Evolutionary conservation across 2,329 filamentous ascomycete genomes (phyloP).

Genomic region (Fusarium luffae): DNA sequence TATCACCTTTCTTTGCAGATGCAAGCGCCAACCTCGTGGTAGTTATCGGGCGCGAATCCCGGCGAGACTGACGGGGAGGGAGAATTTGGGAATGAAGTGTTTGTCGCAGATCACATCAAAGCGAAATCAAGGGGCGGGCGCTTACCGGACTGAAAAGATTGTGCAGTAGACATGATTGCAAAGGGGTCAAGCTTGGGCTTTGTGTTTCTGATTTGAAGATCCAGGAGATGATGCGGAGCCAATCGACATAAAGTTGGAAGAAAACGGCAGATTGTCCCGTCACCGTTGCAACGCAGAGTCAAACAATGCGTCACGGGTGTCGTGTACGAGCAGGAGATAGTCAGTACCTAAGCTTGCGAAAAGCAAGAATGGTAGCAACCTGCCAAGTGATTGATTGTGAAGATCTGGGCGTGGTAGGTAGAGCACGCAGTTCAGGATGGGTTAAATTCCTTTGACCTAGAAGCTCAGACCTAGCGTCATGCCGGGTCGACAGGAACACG

Average conservation of each 20-base stretch:
- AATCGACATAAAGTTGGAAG: conserved; percentile 24
- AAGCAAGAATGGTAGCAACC: conserved; percentile 13
- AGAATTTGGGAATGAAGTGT: conserved; percentile 26
- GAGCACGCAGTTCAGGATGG: conserved; percentile 43
- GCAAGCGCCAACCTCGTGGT: conserved; percentile 39
- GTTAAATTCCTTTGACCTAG: conserved; percentile 48
- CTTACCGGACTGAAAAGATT: conserved; percentile 46
- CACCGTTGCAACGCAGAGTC: conserved; percentile 32
- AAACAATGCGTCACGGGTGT: conserved; percentile 32
- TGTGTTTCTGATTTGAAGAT: conserved; percentile 43
- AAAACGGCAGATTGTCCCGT: conserved; percentile 28
- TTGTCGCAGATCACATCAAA: conserved; percentile 46
- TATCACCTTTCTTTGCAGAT: conserved; percentile 38
- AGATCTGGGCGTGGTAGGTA: conserved; percentile 28
- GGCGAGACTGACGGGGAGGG: conserved; percentile 37
- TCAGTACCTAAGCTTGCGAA: conserved; percentile 7
- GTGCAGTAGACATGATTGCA: conserved; percentile 46
- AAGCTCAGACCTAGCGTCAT: conserved; percentile 48
- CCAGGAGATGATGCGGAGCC: conserved; percentile 38
- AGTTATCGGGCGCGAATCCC: conserved; percentile 34
- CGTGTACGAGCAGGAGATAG: conserved; percentile 19
- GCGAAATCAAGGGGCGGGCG: conserved; percentile 47
- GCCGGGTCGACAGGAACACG: conserved; percentile 41
- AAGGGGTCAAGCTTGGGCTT: conserved; percentile 41
- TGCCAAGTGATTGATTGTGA: conserved; percentile 29